These are phyloP conservation scores for Plasmodium reichenowi DNA, from an alignment of 169 alveolate genomes.

Conservation along the genomic window DNA sequence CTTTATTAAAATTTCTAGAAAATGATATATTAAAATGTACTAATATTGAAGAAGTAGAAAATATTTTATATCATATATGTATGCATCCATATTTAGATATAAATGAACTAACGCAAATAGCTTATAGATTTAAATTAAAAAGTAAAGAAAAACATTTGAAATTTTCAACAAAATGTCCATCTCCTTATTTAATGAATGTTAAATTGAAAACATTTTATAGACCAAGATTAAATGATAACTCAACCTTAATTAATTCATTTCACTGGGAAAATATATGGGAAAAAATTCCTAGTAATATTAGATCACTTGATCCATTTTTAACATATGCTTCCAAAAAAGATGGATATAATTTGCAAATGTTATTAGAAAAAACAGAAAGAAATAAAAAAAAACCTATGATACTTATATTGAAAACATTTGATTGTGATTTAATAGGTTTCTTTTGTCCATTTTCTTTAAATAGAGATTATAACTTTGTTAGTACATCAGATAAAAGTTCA, in stretches of 20 bases:
- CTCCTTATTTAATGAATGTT: slow-evolving; percentile 84
- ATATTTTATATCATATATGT: slow-evolving; percentile 81
- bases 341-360: slow-evolving; percentile 48
- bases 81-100: slow-evolving; percentile 77
- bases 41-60: slow-evolving; percentile 80
- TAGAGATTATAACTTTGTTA: slow-evolving; percentile 65
- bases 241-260: slow-evolving; percentile 76
- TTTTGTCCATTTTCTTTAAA: slow-evolving; percentile 69
- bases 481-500: slow-evolving; percentile 45
- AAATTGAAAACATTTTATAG: slow-evolving; percentile 83
- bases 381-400: slow-evolving; percentile 75
- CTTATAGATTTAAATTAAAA: slow-evolving; percentile 82
- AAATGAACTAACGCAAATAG: slow-evolving; percentile 82
- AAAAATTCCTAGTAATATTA: slow-evolving; percentile 66
- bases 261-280: slow-evolving; percentile 86
- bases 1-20: slow-evolving; percentile 79
- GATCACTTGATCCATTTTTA: slow-evolving; percentile 51
- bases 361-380: slow-evolving; percentile 56
- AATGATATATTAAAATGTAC: slow-evolving; percentile 77
- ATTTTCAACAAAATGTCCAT: slow-evolving; percentile 69
- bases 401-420: slow-evolving; percentile 52
- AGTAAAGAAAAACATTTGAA: slow-evolving; percentile 77
- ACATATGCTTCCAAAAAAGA: slow-evolving; percentile 33
- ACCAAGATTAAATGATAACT: slow-evolving; percentile 79
- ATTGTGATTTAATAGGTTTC: slow-evolving; percentile 59